Evolutionary conservation across 768 basidiomycete genomes (phyloP).

Genomic region (Amanita phalloides): DNA sequence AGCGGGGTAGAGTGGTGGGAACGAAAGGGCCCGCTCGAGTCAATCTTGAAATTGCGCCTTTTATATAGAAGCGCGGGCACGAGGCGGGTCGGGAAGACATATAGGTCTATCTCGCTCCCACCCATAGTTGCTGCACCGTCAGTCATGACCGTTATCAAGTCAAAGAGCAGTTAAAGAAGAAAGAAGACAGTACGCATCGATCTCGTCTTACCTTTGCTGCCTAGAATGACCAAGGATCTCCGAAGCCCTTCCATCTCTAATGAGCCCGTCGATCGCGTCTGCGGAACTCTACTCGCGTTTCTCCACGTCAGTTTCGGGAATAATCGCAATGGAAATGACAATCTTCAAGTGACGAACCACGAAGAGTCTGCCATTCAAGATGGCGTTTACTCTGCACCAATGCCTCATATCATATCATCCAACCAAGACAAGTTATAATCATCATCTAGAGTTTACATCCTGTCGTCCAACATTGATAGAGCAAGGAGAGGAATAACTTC

Average conservation of each 20-base stretch:
- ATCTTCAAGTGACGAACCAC: neutral
- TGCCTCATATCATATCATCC: neutral
- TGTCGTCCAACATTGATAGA: neutral
- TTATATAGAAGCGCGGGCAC: slow-evolving; percentile 3
- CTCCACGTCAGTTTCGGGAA: neutral
- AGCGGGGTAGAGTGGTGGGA: slow-evolving; percentile 2
- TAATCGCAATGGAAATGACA: neutral
- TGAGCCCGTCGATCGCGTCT: neutral
- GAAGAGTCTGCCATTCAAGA: neutral
- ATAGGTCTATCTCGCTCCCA: neutral
- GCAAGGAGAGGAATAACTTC: neutral
- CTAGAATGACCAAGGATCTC: neutral
- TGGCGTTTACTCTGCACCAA: neutral
- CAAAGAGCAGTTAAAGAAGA: neutral
- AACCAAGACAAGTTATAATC: neutral
- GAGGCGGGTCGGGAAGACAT: slow-evolving; percentile 3
- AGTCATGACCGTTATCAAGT: neutral
- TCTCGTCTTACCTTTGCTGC: neutral
- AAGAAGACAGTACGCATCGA: neutral
- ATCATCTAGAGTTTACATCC: neutral
- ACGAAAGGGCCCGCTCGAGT: slow-evolving; percentile 1
- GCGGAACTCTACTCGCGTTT: neutral
- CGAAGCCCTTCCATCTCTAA: neutral
- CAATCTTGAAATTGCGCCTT: neutral
- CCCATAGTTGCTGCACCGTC: neutral